Evolutionary conservation across 2,329 filamentous ascomycete genomes (phyloP), one percentile per base, ranked within the genome.

Genomic region (Alternaria rosae): DNA sequence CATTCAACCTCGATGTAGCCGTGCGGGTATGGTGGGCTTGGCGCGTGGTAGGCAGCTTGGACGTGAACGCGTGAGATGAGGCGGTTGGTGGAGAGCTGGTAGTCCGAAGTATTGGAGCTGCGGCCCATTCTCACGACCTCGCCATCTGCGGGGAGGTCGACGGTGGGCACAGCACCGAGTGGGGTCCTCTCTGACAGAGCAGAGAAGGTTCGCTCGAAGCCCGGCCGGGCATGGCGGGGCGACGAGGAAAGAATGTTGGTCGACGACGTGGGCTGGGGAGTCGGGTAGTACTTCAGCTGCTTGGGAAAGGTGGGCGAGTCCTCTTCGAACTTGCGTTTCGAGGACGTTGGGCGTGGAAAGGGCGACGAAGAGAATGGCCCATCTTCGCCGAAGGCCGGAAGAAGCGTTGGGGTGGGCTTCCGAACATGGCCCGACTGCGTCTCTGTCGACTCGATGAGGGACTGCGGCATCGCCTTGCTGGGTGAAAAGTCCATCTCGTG

Each of bases 61-160:
- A 97, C 91, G 78, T 99, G 95, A 23, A 98, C 88, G 75, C 95
- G 91, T 74, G 95, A 98, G 66, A 99, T 93, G 62, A 96, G 88
- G 48, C 93, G 92, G 81, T 97, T 97, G 70, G 92, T 89, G 25
- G 95, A 95, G 13, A 99, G 86, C 81, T 97, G 94, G 79, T 94
- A 95, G 76, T 97, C 89, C n/a, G 93, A 97, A 13, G 94, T 97
- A 80, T 93, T 94, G 82, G 92, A 97, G 6, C 94, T 97, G 68
- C 95, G 88, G 66, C 95, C 95, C 91, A 99, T 95, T 64, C 91
- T 86, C 32, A 97, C 82, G 13, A 89, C 83, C 72, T 97, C 92
- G 66, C 94, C 94, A 80, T 91, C 92, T 69, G 89, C 90, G 57
- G 90, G 89, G 17, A 98, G 87, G 77, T 92, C 88, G 66, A 98